phyloP scores from a whole-genome alignment of 83 land plant genomes.

The Thuja plicata region DNA sequence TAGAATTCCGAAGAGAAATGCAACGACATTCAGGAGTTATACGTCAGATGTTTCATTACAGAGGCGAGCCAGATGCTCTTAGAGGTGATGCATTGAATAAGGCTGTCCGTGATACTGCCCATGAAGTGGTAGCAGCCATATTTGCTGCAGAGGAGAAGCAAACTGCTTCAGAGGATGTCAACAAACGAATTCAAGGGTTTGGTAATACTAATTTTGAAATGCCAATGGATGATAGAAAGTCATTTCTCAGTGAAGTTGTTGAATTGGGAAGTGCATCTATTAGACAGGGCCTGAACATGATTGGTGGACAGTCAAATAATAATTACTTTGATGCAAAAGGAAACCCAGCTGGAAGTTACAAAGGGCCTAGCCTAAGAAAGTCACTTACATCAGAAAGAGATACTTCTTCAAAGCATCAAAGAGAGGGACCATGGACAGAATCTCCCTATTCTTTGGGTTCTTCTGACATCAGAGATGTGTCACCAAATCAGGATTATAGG shows the following conservation, averaged over 20 bases:
- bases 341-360: conserved; percentile 64
- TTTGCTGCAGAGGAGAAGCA: conserved; percentile 75
- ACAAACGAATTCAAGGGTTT: conserved; percentile 85
- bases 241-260: conserved; percentile 86
- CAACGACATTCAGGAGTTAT: conserved; percentile 86
- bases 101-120: conserved; percentile 98
- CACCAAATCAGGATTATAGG: conserved; percentile 40
- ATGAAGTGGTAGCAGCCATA: conserved; percentile 80
- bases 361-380: conserved; percentile 61
- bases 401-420: conserved; percentile 39
- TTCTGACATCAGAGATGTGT: conserved; percentile 22
- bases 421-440: conserved; percentile 30
- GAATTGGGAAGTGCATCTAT: conserved; percentile 89
- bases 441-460: conserved; percentile 17
- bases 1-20: conserved; percentile 91
- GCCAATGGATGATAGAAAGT: conserved; percentile 72
- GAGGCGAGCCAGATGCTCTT: conserved; percentile 82
- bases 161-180: conserved; percentile 61
- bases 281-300: conserved; percentile 74
- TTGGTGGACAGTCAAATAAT: conserved; percentile 41
- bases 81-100: conserved; percentile 93
- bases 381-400: conserved; percentile 65
- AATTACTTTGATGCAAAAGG: conserved; percentile 29
- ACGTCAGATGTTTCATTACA: conserved; percentile 86
- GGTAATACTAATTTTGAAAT: conserved; percentile 86